Base-by-base conservation (phyloP, 179 eudicot species). In the Heliamphora pulchella region DNA sequence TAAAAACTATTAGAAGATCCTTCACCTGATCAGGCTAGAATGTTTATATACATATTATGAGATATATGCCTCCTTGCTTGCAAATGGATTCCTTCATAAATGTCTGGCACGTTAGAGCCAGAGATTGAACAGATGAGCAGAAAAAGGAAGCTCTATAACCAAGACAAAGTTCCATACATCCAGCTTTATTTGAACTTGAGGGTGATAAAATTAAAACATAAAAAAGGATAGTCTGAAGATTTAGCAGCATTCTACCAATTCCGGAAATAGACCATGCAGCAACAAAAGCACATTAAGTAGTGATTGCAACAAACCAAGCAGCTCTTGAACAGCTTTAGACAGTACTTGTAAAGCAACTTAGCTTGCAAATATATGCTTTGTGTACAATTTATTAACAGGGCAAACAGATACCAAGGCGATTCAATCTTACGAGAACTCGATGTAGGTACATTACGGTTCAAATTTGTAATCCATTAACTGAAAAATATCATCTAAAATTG, bases 241-340 rank as follows among this genome's bases (percentile, higher is more conserved):
- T 70, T 6, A 74, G 62, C 63, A 70, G 55, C 54, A 47, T 70
- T 47, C 55, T 47, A 70, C 74, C 74, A 70, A 11, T 13, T 31
- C n/a, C 41, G 9, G 6, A 74, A 20, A 55, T 5, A 39, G 62
- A 74, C 59, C 64, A 55, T 11, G 20, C 18, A 31, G 64, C 5
- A 22, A 20, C 39, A 1, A 22, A 65, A 65, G 39, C 2, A 43
- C 18, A 41, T 67, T 43, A 41, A 41, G 48, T 65, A 65, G 43
- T 20, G 69, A 22, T 22, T 9, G 69, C 1, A 8, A 65, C 43
- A 14, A 39, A 54, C 62, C 20, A 54, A 74, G 47, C 20, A 31
- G 77, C 64, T 14, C 7, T 41, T 55, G n/a, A 74, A 57, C 20
- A 74, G 13, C 22, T 14, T 0, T 15, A 5, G n/a, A 13, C 77